Evolutionary conservation across 73 alveolate genomes (phyloP).

Genomic region (Paramecium caudatum): DNA sequence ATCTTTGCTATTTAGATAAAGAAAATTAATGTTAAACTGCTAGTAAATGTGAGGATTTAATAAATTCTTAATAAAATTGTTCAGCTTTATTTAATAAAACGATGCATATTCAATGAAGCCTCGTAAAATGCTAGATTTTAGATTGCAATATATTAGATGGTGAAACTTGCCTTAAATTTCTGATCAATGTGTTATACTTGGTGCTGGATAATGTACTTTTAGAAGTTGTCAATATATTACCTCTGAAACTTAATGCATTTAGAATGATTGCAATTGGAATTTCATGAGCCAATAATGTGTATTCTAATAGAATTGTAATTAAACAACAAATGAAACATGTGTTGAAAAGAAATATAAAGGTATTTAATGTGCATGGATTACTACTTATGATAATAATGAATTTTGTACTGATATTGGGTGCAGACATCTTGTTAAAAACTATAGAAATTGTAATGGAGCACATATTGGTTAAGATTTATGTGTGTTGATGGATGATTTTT

Average conservation of each 20-base stretch:
- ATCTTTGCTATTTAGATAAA: background rate
- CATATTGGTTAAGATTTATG: background rate
- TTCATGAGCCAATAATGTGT: background rate
- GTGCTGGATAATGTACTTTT: background rate
- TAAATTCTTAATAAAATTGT: background rate
- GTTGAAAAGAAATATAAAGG: background rate
- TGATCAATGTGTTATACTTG: background rate
- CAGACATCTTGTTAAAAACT: background rate
- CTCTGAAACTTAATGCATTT: background rate
- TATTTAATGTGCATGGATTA: background rate
- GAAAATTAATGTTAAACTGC: background rate
- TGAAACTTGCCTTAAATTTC: background rate
- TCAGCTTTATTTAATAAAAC: no score
- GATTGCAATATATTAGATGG: background rate
- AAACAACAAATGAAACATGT: background rate
- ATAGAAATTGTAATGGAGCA: background rate
- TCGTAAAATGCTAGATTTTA: background rate
- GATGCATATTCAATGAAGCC: background rate
- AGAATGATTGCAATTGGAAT: background rate
- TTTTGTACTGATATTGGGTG: background rate
- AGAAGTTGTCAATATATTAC: background rate
- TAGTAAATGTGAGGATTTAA: background rate
- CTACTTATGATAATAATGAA: background rate
- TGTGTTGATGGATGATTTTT: background rate
- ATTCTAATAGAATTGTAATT: background rate